Percentiles rank a stretch among this genome's conserved stretches.
Evolutionary conservation across 1,284 basidiomycete species (phyloP).

Genomic region (Moniliella sp.): DNA sequence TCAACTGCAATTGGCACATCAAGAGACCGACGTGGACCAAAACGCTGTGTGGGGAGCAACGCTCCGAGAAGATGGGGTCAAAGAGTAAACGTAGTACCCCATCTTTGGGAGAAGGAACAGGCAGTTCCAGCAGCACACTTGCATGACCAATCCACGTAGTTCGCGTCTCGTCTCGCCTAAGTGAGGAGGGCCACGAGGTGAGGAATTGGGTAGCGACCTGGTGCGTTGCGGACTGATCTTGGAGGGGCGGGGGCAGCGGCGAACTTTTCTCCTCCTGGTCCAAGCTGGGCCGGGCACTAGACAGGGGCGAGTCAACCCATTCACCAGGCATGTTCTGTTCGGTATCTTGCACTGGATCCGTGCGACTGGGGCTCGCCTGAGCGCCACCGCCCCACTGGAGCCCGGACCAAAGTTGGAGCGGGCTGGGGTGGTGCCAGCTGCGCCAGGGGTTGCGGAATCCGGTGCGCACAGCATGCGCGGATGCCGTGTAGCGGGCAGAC

Average conservation of each 20-base stretch:
- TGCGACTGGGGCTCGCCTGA: too few species aligned
- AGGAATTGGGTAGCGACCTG: slow-evolving; percentile 5
- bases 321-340: too few species aligned
- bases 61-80: slow-evolving; percentile 27
- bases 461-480: too few species aligned
- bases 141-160: slow-evolving; percentile 29
- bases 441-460: slow-evolving; percentile 28
- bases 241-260: not conserved
- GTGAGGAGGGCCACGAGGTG: slow-evolving; percentile 2
- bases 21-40: slow-evolving; percentile 15
- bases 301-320: too few species aligned
- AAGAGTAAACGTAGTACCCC: slow-evolving; percentile 14
- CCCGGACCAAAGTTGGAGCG: slow-evolving; percentile 13
- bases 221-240: not conserved
- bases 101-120: slow-evolving; percentile 1
- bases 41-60: slow-evolving; percentile 24
- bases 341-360: too few species aligned
- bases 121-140: slow-evolving; percentile 17
- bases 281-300: slow-evolving; percentile 2
- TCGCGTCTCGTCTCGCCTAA: slow-evolving; percentile 2
- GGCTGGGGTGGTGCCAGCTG: slow-evolving; percentile 16
- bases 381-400: slow-evolving; percentile 20
- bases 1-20: slow-evolving; percentile 13
- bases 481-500: too few species aligned
- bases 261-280: not conserved